Base-by-base conservation (phyloP, 352 stramenopile species). In the Phytophthora megakarya region DNA sequence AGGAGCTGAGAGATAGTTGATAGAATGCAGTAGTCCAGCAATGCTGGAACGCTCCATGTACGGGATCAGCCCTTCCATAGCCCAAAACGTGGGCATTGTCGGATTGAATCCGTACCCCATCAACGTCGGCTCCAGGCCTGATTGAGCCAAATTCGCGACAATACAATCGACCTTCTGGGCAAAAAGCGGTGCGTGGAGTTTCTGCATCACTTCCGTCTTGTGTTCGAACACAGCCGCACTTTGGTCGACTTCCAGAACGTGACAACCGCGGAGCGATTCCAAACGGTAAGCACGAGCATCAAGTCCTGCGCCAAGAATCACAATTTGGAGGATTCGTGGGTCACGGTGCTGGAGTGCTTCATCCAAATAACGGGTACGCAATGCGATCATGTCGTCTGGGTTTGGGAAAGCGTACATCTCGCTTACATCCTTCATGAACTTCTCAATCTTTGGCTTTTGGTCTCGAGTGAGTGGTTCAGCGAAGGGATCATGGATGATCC, bases 301-400 rank as follows among this genome's bases (percentile, higher is more conserved):
- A 16, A 89, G 52, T 7, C 80, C 80, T 18, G 80, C 70, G 0
- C 69, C 80, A 53, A 89, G 69, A 50, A 85, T 78, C 40, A 89
- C 80, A 38, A 88, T 54, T 50, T 89, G 80, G 2, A 80, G 66
- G 38, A 88, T 82, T 22, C 48, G 50, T 3, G 59, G 35, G 16
- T 86, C 42, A 21, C 78, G 76, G 25, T 85, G 54, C 7, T 63
- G 39, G 22, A 89, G 54, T 5, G 76, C 72, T 54, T 89, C 80
- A 42, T 89, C 80, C 40, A 89, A 52, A 51, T 73, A 83, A 12
- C 78, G 75, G 22, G 80, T 89, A 10, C 78, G 76, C 3, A 89
- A 12, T 0, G 78, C 78, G 10, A 86, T 60, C 46, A 12, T 81
- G 55, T 43, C n/a, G n/a, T n/a, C n/a, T n/a, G n/a, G n/a, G n/a